These are phyloP conservation scores for Recurvomyces mirabilis DNA, from an alignment of 495 filamentous ascomycete genomes.

Conservation along the genomic window DNA sequence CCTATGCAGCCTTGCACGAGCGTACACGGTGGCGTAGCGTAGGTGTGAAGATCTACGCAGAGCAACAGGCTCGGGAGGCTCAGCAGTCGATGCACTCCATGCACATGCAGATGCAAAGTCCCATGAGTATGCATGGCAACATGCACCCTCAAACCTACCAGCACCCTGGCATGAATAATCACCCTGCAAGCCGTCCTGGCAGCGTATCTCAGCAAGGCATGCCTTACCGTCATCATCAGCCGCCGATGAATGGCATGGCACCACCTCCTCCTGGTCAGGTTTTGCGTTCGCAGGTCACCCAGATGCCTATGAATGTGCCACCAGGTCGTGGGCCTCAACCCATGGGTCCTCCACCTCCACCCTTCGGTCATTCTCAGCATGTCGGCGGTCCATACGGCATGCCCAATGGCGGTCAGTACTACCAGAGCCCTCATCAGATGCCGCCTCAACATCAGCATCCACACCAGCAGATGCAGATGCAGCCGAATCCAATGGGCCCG, in stretches of 20 bases:
- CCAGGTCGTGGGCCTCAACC: neutral
- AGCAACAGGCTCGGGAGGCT: neutral
- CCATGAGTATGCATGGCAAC: neutral
- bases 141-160: neutral
- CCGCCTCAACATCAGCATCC: neutral
- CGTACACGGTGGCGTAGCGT: slow-evolving; percentile 10
- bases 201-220: neutral
- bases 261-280: neutral
- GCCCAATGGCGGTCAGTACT: neutral
- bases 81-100: neutral
- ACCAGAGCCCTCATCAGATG: neutral
- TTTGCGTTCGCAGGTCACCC: neutral
- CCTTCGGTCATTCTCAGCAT: neutral
- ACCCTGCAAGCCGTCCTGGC: neutral
- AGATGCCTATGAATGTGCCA: neutral
- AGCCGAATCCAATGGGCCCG: neutral
- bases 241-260: neutral
- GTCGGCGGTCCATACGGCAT: neutral
- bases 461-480: neutral
- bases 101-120: too few species aligned
- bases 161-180: neutral
- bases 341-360: neutral
- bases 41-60: slow-evolving; percentile 5
- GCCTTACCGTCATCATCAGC: neutral
- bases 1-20: slow-evolving; percentile 4